Conservation (phyloP, 179 eudicot genomes). For the Vitellaria paradoxa region DNA sequence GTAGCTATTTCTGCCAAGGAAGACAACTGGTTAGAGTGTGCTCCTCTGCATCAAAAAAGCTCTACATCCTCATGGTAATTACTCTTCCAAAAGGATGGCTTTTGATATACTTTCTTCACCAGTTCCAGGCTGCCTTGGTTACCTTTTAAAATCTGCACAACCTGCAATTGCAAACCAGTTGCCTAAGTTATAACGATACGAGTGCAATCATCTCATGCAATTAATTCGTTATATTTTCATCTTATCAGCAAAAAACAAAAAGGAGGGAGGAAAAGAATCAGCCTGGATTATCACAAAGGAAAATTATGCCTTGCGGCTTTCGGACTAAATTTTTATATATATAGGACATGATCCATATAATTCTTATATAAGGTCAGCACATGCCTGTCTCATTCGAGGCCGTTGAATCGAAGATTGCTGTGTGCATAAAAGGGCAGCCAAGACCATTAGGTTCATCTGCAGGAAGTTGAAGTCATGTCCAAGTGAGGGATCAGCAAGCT, state of each 20-base stretch:
- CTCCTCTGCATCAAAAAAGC: conserved; percentile 54
- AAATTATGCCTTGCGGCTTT: no score
- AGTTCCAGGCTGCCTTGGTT: conserved; percentile 32
- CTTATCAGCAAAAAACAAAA: no score
- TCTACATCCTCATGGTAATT: conserved; percentile 45
- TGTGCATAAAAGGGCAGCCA: conserved; percentile 76
- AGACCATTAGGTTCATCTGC: conserved; percentile 69
- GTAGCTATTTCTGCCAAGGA: conserved; percentile 34
- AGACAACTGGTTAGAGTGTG: conserved; percentile 36
- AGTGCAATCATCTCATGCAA: no score
- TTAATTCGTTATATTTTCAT: no score
- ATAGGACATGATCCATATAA: not conserved
- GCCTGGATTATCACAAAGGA: no score
- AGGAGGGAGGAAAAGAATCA: no score
- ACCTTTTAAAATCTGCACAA: conserved; percentile 50
- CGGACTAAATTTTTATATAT: not conserved
- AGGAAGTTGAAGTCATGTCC: conserved; percentile 43
- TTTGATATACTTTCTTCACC: conserved; percentile 24
- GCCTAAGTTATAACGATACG: no score
- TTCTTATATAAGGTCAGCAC: not conserved
- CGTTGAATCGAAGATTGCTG: conserved; percentile 66
- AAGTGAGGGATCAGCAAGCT: conserved; percentile 66
- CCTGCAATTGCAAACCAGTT: conserved; percentile 33
- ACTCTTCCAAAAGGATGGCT: conserved; percentile 37
- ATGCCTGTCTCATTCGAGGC: conserved; percentile 78